These are phyloP conservation scores for Leishmania martiniquensis DNA, from an alignment of 208 protist genomes.

Conservation along the genomic window DNA sequence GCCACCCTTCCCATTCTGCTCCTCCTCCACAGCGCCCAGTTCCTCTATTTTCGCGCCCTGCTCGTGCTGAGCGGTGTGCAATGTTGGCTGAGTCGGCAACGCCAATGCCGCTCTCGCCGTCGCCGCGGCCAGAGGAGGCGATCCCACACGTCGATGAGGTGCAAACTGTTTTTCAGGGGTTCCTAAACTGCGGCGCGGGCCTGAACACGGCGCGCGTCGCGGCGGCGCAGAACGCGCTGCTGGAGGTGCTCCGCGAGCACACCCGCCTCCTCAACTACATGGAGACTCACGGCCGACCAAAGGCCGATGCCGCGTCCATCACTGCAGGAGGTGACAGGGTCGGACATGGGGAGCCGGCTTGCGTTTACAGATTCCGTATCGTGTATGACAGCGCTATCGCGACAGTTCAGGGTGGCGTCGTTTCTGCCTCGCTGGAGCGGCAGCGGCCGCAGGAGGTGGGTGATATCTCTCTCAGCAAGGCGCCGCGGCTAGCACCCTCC, in stretches of 20 bases:
- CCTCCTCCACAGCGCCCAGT: not conserved
- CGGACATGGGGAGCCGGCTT: slow-evolving; percentile 5
- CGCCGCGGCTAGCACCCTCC: not conserved
- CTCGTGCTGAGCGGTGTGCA: not conserved
- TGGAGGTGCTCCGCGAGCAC: slow-evolving; percentile 35
- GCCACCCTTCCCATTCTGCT: not conserved
- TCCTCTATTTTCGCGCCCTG: not conserved
- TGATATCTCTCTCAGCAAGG: not conserved
- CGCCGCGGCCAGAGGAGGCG: not conserved
- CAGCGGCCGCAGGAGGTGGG: slow-evolving; percentile 7
- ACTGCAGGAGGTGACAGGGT: slow-evolving; percentile 3
- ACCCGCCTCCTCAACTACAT: slow-evolving; percentile 31
- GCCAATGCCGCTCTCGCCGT: not conserved
- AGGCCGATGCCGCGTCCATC: not conserved
- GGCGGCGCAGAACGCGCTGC: slow-evolving; percentile 25
- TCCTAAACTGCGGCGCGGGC: slow-evolving; percentile 10
- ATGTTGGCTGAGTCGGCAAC: not conserved
- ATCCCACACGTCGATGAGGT: slow-evolving; percentile 34
- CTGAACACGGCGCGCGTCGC: slow-evolving; percentile 14
- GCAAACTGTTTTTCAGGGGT: slow-evolving; percentile 17
- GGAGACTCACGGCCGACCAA: slow-evolving; percentile 27
- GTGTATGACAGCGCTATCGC: slow-evolving; percentile 16
- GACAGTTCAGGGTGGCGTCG: slow-evolving; percentile 15
- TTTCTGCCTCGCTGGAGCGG: not conserved
- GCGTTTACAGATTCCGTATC: slow-evolving; percentile 20